These are phyloP conservation scores for Botrytis tulipae DNA, from an alignment of 2,329 filamentous ascomycete genomes.

Conservation along the genomic window DNA sequence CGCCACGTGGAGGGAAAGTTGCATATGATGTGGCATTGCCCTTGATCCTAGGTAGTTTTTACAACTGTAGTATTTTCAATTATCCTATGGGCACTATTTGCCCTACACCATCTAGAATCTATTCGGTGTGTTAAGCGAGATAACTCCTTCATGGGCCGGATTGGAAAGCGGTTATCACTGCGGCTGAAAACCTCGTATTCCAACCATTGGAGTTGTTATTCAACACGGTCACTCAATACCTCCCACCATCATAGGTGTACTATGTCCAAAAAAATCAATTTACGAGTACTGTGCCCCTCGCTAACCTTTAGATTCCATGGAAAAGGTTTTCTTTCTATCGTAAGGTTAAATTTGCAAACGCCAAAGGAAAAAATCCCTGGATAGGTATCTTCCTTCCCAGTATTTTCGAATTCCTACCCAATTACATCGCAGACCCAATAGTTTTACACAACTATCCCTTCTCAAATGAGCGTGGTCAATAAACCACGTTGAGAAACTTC, in stretches of 20 bases:
- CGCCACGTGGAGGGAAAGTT: neutral
- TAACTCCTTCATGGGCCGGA: neutral
- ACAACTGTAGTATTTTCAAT: neutral
- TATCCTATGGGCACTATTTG: neutral
- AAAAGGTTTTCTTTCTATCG: neutral
- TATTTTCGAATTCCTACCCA: neutral
- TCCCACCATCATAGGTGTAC: neutral
- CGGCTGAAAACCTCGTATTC: neutral
- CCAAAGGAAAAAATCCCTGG: neutral
- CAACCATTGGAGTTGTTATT: neutral
- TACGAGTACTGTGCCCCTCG: conserved; percentile 1
- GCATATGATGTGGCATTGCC: neutral
- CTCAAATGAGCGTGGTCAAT: neutral
- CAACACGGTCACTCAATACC: neutral
- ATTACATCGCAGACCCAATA: neutral
- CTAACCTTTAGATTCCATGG: neutral
- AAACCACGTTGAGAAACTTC: neutral
- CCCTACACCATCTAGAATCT: neutral
- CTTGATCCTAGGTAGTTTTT: neutral
- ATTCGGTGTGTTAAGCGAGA: neutral
- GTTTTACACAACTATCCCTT: conserved; percentile 10
- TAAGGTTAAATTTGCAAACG: neutral
- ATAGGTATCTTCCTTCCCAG: neutral
- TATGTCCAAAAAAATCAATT: neutral
- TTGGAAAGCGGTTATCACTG: neutral